phyloP scores from a whole-genome alignment of 202 grass and related monocot genomes.

The Zoysia matrella region DNA sequence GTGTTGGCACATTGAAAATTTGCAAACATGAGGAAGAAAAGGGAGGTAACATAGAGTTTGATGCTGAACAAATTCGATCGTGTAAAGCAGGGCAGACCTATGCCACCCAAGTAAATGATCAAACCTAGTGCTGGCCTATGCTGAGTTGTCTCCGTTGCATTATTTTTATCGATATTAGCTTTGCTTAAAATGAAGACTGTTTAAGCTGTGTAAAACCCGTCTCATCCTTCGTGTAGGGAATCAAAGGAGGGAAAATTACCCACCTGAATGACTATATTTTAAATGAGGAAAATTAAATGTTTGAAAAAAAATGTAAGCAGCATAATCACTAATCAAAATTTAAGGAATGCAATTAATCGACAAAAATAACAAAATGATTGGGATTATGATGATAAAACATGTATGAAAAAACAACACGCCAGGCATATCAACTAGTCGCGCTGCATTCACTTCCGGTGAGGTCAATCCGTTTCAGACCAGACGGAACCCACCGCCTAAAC shows the following conservation, averaged over 20 bases:
- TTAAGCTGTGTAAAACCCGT: neutral
- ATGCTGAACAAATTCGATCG: neutral
- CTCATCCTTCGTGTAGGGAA: neutral
- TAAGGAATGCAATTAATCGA: neutral
- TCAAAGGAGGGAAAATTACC: neutral
- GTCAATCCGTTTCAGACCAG: conserved; percentile 9
- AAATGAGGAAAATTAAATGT: neutral
- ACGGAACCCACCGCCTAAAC: neutral
- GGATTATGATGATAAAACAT: neutral
- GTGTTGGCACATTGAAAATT: conserved; percentile 14
- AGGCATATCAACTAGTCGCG: neutral
- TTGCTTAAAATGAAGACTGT: neutral
- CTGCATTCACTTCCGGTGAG: neutral
- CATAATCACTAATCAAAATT: neutral
- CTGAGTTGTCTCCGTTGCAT: neutral
- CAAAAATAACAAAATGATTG: neutral
- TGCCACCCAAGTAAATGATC: too few relatives aligned
- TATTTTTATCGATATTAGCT: neutral
- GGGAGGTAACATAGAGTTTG: neutral
- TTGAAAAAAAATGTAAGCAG: neutral
- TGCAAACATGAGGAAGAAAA: conserved; percentile 20
- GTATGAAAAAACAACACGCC: neutral
- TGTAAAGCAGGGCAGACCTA: neutral
- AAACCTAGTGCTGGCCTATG: neutral
- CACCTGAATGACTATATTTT: neutral